Base-by-base conservation (phyloP, 768 basidiomycete species). In the Candolleomyces efflorescens region DNA sequence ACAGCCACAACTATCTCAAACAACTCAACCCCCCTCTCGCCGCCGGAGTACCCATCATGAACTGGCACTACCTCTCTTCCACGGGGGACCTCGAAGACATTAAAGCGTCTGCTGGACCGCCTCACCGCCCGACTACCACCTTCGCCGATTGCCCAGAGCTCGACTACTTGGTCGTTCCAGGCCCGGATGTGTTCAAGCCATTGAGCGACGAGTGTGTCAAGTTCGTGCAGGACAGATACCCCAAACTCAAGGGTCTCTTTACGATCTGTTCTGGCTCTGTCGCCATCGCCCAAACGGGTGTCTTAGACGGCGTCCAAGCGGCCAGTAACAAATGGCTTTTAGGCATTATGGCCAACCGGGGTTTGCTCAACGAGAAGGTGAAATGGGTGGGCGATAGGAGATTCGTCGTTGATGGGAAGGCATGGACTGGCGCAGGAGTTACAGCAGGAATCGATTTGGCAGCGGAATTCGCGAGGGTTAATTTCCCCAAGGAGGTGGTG, bases 381-480 rank as follows among this genome's bases (percentile, higher is more conserved):
- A 68, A 64, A 10, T 69, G 69, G 69, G 61, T 69, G 18, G 64
- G 64, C 10, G 66, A 71, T 54, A 58, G 61, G 36, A 44, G 67
- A 43, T 71, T 66, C 63, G 62, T 63, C 18, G 56, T 65, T 1
- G 69, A 71, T 44, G 66, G 67, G 9, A 68, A 68, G 59, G 53
- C 68, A 0, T 71, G 68, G 69, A 71, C 66, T 20, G 60, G 63
- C 1, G 68, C 59, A 13, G 69, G 68, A 5, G 51, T 67, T 15
- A 69, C 68, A 0, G 59, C 66, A 3, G 69, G 68, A 1, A 53
- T 71, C 24, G 69, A 71, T 44, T 60, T 71, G 12, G 65, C 62
- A 12, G 68, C 65, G 11, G 69, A 67, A 41, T 71, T 68, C 48
- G 60, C 63, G 41, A 62, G 63, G 41, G 60, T 63, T 2, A 59